A percentile compares a stretch with the other conserved stretches of the same genome.
These are phyloP conservation scores for Diddensiella caesifluorescens DNA, from an alignment of 805 yeast species.

Conservation along the genomic window DNA sequence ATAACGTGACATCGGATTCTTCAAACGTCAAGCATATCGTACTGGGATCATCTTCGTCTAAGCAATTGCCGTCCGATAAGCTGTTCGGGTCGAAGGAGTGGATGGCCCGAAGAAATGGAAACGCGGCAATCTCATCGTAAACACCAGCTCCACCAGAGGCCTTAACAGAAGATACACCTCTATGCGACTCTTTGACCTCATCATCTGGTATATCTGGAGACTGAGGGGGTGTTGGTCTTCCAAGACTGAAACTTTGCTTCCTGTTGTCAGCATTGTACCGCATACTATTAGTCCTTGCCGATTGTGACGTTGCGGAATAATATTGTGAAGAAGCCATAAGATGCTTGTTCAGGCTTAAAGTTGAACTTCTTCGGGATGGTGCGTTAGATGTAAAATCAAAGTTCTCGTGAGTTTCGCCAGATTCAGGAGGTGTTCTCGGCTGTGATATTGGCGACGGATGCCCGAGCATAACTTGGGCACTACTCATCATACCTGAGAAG, in stretches of 20 bases:
- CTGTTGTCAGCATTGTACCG: slow-evolving; percentile 5
- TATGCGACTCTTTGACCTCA: slow-evolving; percentile 1
- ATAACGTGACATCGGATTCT: slow-evolving; percentile 33
- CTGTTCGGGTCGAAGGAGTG: slow-evolving; percentile 31
- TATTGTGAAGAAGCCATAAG: neutral
- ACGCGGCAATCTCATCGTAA: slow-evolving; percentile 18
- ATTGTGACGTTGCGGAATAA: neutral
- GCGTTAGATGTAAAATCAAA: slow-evolving; percentile 14
- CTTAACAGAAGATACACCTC: neutral
- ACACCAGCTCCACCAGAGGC: too few relatives aligned
- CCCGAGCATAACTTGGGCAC: slow-evolving; percentile 1
- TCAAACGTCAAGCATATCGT: slow-evolving; percentile 33
- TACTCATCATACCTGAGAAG: neutral
- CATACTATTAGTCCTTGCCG: slow-evolving; percentile 1
- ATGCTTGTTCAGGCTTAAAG: slow-evolving; percentile 5
- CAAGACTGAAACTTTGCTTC: neutral
- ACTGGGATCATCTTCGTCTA: slow-evolving; percentile 27
- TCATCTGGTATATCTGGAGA: slow-evolving; percentile 7
- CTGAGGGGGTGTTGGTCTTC: slow-evolving; percentile 9
- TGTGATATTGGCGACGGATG: slow-evolving; percentile 1
- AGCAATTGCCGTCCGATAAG: slow-evolving; percentile 22
- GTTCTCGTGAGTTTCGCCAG: neutral
- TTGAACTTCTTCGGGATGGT: slow-evolving; percentile 7
- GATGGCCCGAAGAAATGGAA: slow-evolving; percentile 33
- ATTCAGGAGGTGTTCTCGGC: neutral